Evolutionary conservation across 2,329 filamentous ascomycete species (phyloP), one percentile per base, ranked within the genome.

Genomic region (Colletotrichum chrysophilum): DNA sequence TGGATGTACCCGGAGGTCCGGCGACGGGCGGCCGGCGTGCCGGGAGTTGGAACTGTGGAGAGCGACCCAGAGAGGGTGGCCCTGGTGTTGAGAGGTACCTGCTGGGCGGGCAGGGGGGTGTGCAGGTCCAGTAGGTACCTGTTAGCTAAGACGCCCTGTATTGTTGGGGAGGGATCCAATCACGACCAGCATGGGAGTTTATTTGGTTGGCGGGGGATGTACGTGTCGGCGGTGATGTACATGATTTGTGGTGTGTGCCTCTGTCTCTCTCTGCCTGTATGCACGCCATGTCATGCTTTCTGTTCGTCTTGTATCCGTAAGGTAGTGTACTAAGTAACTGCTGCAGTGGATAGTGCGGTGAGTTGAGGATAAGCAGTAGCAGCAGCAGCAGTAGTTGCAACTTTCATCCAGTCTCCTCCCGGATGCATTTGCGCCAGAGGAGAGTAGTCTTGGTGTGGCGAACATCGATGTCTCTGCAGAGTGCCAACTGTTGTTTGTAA

Each of bases 161-260:
- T 75, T 75, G 73, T 75, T 75, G 70, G 36, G 72, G 70, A 73
- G 64, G 70, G 73, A 73, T 60, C 73, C 73, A 75, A 75, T 75
- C 70, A 75, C n/a, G 73, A 67, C 62, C 62, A 43, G 69, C 72
- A 67, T 52, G 72, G 68, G n/a, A 21, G 7, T 12, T 28, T 64
- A 26, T 30, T 75, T 58, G 73, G 73, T 68, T 62, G 61, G 72
- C 61, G 72, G 56, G 61, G 60, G 48, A 28, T 70, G 58, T 74
- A 70, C 58, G 66, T 70, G 71, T 70, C 71, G 66, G 71, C 43
- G 65, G 26, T 36, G 48, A 32, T 58, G 66, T 68, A 52, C 36
- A 36, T 36, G 26, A 61, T 61, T 36, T 24, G 24, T 36, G 66
- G 43, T 36, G 32, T 43, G 43, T 48, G 18, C 21, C 5, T 48